These are phyloP conservation scores for Corymbia citriodora DNA, from an alignment of 441 rosid genomes.

Conservation along the genomic window DNA sequence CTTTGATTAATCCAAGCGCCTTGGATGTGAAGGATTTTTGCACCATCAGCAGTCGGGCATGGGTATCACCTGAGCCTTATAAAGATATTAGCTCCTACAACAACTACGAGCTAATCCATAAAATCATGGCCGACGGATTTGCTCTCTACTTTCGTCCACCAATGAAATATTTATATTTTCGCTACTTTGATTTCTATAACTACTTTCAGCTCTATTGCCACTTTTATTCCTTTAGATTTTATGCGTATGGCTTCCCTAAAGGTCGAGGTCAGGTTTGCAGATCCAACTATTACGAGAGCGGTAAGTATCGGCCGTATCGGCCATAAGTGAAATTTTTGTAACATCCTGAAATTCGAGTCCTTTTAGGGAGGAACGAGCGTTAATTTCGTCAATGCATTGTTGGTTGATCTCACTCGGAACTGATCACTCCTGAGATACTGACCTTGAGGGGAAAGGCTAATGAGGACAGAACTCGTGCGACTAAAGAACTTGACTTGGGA, in stretches of 20 bases:
- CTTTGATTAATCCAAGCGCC: neutral
- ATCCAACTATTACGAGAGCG: accelerated
- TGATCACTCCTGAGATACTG: no score
- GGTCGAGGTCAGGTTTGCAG: neutral
- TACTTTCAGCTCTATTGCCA: neutral
- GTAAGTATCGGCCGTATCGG: neutral
- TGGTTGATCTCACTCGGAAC: no score
- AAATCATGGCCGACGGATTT: neutral
- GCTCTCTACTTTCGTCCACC: accelerated
- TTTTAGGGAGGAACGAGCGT: no score
- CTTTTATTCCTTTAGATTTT: accelerated
- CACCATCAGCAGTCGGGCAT: neutral
- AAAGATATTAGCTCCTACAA: neutral
- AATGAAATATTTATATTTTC: accelerated
- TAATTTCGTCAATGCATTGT: neutral
- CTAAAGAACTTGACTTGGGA: no score
- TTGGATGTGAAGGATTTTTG: neutral
- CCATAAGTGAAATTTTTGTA: neutral
- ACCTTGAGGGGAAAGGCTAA: no score
- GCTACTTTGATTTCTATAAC: neutral
- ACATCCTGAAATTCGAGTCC: no score
- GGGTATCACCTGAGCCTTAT: no score
- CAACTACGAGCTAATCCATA: neutral
- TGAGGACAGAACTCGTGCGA: no score
- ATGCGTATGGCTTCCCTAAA: accelerated